phyloP scores from a whole-genome alignment of 805 yeast genomes.

The Komagataella pastoris region DNA sequence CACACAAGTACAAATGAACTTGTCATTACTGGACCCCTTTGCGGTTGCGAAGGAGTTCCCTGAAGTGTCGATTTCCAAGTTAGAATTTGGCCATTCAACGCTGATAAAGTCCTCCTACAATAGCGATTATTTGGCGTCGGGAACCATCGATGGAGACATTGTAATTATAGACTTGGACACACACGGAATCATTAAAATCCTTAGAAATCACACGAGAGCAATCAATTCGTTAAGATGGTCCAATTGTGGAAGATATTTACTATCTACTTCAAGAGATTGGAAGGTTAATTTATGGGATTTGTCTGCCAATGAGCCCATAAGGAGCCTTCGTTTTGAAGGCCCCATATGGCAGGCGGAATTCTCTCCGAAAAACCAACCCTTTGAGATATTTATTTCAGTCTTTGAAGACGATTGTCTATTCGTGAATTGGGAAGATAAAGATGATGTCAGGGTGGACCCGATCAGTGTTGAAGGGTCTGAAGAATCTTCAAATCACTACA shows the following conservation, averaged over 20 bases:
- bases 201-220: conserved; percentile 57
- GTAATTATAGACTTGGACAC: conserved; percentile 67
- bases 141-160: conserved; percentile 61
- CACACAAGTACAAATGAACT: conserved; percentile 37
- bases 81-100: conserved; percentile 55
- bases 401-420: conserved; percentile 48
- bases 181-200: conserved; percentile 37
- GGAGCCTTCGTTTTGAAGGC: conserved; percentile 41
- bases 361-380: conserved; percentile 29
- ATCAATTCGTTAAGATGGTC: conserved; percentile 74
- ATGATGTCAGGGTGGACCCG: conserved; percentile 1
- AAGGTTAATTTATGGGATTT: conserved; percentile 73
- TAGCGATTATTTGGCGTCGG: conserved; percentile 83
- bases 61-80: conserved; percentile 60
- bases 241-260: conserved; percentile 48
- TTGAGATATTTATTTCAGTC: conserved; percentile 46
- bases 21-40: conserved; percentile 79
- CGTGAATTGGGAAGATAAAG: conserved; percentile 22
- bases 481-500: conserved; percentile 21
- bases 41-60: conserved; percentile 88
- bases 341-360: conserved; percentile 63
- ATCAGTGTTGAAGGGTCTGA: conserved; percentile 6
- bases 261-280: conserved; percentile 77
- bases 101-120: conserved; percentile 53
- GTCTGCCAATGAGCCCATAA: conserved; percentile 22